Evolutionary conservation across 768 basidiomycete species (phyloP), one percentile per base, ranked within the genome.

Genomic region (Tylopilus subfusipes): DNA sequence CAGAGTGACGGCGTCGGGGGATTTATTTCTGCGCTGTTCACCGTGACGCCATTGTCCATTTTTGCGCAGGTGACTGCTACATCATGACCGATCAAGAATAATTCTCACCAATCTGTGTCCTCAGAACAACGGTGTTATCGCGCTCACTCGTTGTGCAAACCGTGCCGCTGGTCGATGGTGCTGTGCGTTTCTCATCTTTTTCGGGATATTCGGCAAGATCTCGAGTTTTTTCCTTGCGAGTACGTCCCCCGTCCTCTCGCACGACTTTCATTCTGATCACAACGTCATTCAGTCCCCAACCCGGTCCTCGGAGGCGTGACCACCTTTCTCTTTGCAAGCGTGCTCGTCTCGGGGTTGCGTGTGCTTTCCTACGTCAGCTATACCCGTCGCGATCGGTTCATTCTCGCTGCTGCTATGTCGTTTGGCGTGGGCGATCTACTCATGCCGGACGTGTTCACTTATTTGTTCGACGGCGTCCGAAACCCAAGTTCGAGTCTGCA

Each of bases 271-370:
- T 40, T 44, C 45, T 53, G 5, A 63, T 10, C 12, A 13, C 2
- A 14, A 42, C 30, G 2, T 29, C 19, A 11, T 24, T 14, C 54
- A 81, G 79, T 94, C 55, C 92, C 91, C 2, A 85, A 87, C 63
- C 76, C 90, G 0, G 90, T 91, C 8, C 78, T 91, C 0, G 91
- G 90, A 2, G 90, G 90, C 3, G 89, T 93, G 4, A 94, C 90
- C 12, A 92, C 90, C 3, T 93, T 93, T 78, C 76, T 93, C 11
- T 93, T 93, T 64, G 85, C 88, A 0, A 84, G 78, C 38, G 90
- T 93, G 27, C 78, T 80, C 16, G 79, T 81, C 8, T 87, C 86
- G 0, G 90, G 91, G 30, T 48, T 88, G 27, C 81, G 86, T 22
- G 87, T 93, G 4, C 75, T 94, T 27, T 76, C 82, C 4, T 80